phyloP scores from a whole-genome alignment of 192 early-diverging fungal species.

The Coemansia sp. region DNA sequence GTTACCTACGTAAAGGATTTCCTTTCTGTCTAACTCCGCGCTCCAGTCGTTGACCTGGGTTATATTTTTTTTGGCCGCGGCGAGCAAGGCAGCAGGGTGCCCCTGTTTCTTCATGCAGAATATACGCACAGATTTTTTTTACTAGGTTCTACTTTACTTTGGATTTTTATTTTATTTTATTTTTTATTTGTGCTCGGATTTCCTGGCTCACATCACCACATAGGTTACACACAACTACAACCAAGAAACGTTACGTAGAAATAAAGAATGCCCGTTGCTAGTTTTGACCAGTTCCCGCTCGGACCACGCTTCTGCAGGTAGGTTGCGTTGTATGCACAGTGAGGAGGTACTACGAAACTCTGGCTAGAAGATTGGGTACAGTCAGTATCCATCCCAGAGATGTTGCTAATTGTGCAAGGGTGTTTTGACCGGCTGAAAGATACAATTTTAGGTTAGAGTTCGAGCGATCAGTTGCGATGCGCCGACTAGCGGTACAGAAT shows the following conservation, averaged over 20 bases:
- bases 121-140: not conserved
- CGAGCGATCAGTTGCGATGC: slow-evolving; percentile 46
- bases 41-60: no score
- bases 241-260: not conserved
- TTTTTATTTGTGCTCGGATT: not conserved
- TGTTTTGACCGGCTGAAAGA: not conserved
- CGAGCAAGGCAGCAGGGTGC: not conserved
- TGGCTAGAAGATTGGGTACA: not conserved
- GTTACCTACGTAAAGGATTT: not conserved
- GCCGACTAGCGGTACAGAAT: slow-evolving; percentile 41
- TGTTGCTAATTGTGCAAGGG: not conserved
- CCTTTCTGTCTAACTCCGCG: not conserved
- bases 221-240: not conserved
- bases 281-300: slow-evolving; percentile 40
- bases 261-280: slow-evolving; percentile 4
- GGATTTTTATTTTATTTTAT: slow-evolving; percentile 1
- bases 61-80: not conserved
- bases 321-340: not conserved
- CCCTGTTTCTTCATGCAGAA: not conserved
- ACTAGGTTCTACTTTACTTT: not conserved
- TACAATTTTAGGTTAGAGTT: slow-evolving; percentile 39
- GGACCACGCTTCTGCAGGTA: slow-evolving; percentile 51
- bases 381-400: not conserved
- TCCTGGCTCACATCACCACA: not conserved
- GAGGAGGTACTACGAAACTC: not conserved